phyloP scores from a whole-genome alignment of 208 protist genomes.

The Naegleria lovaniensis region DNA sequence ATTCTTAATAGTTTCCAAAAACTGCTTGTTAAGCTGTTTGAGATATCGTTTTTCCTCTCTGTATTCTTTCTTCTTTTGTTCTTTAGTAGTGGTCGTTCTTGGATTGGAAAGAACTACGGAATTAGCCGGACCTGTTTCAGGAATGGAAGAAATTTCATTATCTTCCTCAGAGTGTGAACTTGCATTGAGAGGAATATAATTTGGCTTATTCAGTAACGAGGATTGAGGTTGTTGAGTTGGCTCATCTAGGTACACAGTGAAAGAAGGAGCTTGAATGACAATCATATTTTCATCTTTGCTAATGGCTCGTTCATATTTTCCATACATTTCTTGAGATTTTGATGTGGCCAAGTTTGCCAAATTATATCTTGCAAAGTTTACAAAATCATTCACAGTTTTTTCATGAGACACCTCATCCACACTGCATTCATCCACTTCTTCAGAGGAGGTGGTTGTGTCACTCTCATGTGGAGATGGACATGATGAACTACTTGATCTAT shows the following conservation, averaged over 20 bases:
- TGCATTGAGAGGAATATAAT: not conserved
- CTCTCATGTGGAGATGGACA: too few relatives aligned
- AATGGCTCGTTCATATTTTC: not conserved
- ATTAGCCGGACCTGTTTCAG: not conserved
- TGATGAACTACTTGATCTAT: too few relatives aligned
- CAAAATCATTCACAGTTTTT: not conserved
- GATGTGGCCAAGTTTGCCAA: not conserved
- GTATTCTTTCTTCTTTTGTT: slow-evolving; percentile 1
- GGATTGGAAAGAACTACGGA: not conserved
- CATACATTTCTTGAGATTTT: not conserved
- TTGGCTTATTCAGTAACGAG: not conserved
- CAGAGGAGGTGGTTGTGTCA: too few relatives aligned
- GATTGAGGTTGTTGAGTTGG: too few relatives aligned
- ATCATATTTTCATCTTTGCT: not conserved
- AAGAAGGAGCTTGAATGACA: not conserved
- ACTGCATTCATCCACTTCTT: too few relatives aligned
- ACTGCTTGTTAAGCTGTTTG: not conserved
- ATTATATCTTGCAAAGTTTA: not conserved
- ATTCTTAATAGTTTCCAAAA: not conserved
- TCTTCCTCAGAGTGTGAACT: not conserved
- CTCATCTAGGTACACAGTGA: not conserved
- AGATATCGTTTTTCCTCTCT: slow-evolving; percentile 3
- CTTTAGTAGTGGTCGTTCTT: not conserved
- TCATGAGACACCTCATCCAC: not conserved
- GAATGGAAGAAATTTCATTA: not conserved